Percentiles rank a stretch among this genome's conserved stretches.
Conservation (phyloP, 768 basidiomycete species). For the Mycena galericulata region DNA sequence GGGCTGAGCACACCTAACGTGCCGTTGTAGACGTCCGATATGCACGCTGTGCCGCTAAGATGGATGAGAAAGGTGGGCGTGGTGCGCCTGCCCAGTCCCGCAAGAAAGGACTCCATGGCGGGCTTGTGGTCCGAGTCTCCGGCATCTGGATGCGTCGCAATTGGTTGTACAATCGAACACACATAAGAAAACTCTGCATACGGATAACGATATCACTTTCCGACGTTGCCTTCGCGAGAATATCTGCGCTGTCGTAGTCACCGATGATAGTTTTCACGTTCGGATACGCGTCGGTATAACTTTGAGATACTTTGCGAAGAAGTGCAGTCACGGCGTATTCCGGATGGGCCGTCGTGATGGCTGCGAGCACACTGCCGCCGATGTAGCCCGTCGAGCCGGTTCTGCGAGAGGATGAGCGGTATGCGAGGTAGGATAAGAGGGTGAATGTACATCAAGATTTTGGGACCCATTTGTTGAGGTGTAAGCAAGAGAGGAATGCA, state of each 20-base stretch:
- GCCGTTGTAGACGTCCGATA: conserved; percentile 18
- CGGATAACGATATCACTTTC: conserved; percentile 21
- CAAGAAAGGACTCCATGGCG: conserved; percentile 20
- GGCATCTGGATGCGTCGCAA: background rate
- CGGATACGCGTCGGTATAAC: conserved; percentile 21
- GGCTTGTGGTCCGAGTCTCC: conserved; percentile 31
- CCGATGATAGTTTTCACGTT: conserved; percentile 22
- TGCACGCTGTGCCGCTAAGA: conserved; percentile 23
- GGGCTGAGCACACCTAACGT: conserved; percentile 7
- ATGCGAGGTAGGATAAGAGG: background rate
- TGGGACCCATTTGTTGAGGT: conserved; percentile 22
- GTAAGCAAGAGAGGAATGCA: too few relatives aligned
- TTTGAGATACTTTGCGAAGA: conserved; percentile 24
- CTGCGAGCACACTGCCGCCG: conserved; percentile 25
- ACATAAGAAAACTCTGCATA: background rate
- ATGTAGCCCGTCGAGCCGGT: conserved; percentile 28
- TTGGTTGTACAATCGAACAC: background rate
- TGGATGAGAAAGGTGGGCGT: conserved; percentile 27
- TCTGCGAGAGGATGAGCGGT: background rate
- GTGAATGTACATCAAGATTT: conserved; percentile 21
- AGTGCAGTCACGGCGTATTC: conserved; percentile 25
- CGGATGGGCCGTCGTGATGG: conserved; percentile 18
- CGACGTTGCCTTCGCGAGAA: conserved; percentile 15
- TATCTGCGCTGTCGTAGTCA: conserved; percentile 23
- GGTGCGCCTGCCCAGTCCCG: conserved; percentile 17